Evolutionary conservation across 148 eudicot genomes (phyloP).

Genomic region (Suaeda aralocaspica): DNA sequence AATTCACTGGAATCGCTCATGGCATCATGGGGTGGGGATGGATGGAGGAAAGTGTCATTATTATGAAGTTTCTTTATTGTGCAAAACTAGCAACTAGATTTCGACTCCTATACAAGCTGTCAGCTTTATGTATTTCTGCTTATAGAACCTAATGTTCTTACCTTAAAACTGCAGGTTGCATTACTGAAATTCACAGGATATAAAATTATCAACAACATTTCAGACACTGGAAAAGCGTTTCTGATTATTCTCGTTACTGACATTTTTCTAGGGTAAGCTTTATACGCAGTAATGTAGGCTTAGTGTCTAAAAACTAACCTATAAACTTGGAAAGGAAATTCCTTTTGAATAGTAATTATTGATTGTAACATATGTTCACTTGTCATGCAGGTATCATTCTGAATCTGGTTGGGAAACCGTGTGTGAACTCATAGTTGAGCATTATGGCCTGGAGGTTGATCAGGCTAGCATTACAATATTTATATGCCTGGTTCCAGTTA

Average conservation of each 20-base stretch:
- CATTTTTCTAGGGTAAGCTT: constrained; percentile 82
- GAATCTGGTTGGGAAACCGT: constrained; percentile 97
- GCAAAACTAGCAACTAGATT: neutral
- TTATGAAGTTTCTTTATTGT: neutral
- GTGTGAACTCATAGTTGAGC: constrained; percentile 73
- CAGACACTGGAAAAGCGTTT: constrained; percentile 97
- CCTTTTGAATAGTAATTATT: neutral
- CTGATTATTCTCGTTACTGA: constrained; percentile 79
- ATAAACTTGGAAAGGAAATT: neutral
- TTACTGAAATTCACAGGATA: constrained; percentile 96
- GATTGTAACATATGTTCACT: neutral
- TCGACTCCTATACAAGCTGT: neutral
- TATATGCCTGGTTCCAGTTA: constrained; percentile 76
- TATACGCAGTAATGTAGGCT: neutral
- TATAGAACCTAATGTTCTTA: constrained; percentile 11
- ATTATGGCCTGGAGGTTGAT: constrained; percentile 87
- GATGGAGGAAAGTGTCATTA: neutral
- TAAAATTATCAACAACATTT: constrained; percentile 73
- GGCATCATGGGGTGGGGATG: neutral
- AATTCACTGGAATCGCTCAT: neutral
- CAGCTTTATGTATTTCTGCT: neutral
- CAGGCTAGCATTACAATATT: constrained; percentile 65
- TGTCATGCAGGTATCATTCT: constrained; percentile 75
- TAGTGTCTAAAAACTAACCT: neutral
- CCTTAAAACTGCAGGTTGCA: constrained; percentile 64